Base-by-base conservation (phyloP, 352 stramenopile species). In the Bremia lactucae region DNA sequence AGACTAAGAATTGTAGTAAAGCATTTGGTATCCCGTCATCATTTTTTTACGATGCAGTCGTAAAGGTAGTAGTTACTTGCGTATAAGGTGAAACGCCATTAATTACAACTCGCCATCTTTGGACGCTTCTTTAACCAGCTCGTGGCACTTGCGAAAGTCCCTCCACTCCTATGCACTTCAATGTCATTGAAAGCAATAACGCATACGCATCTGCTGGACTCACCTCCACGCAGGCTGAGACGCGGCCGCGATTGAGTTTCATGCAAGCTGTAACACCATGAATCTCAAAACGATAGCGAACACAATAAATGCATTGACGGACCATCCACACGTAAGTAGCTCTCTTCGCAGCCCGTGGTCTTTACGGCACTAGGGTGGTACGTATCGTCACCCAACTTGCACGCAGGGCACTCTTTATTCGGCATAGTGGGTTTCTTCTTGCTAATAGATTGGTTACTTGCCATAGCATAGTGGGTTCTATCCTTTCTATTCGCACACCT, bases 211-310 rank as follows among this genome's bases (percentile, higher is more conserved):
- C n/a, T 20, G 18, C 31, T 35, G 14, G 0, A 51, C 38, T 29
- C 24, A 83, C 72, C 57, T 83, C 53, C 8, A 54, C 77, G 49
- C 76, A 89, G 6, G 73, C 76, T 4, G 76, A 89, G 39, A 89
- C 73, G 49, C 72, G 69, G 16, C 76, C 76, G 31, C 65, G 76
- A 56, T 87, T 58, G 22, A 72, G 56, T 61, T 87, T 89, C 76
- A 89, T 89, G 57, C 76, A 89, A 36, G 72, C 76, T 84, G 37
- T 13, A 59, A 55, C 33, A n/a, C n/a, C n/a, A n/a, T n/a, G n/a
- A n/a, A n/a, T 16, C 36, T 0, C 28, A 42, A 54, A 21, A 33
- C 31, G 52, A 46, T 22, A 56, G 49, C 20, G 31, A 45, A 34
- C 18, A 43, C 19, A 31, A 24, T 7, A 40, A 57, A 48, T 21